These are phyloP conservation scores for Piromyces sp. DNA, from an alignment of 192 early-diverging fungal genomes.

Conservation along the genomic window DNA sequence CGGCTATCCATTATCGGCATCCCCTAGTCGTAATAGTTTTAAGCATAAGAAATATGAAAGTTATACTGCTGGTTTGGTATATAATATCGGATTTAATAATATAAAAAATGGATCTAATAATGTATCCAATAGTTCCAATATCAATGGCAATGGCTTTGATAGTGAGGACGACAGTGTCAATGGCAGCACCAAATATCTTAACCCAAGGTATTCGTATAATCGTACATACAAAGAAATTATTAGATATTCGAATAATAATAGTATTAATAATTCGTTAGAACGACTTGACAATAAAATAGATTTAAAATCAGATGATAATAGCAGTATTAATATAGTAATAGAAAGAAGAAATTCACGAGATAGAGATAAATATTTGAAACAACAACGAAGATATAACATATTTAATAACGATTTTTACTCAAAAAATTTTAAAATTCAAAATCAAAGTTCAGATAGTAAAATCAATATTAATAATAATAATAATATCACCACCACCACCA, in stretches of 20 bases:
- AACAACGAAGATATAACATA: not conserved
- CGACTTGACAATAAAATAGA: not conserved
- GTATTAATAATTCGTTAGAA: not conserved
- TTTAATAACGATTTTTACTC: not conserved
- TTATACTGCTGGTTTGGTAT: not conserved
- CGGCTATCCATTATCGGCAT: not conserved
- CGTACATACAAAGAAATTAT: not conserved
- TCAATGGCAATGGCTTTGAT: not conserved
- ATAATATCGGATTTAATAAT: not conserved
- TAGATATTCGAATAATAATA: not conserved
- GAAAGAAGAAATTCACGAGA: not conserved
- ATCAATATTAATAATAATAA: no score
- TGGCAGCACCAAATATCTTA: not conserved
- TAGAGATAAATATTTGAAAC: not conserved
- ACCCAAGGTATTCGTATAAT: no score
- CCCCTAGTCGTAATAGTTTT: not conserved
- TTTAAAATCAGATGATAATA: not conserved
- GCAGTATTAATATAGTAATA: not conserved
- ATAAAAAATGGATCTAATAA: not conserved
- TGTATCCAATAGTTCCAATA: not conserved
- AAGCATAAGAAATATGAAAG: not conserved
- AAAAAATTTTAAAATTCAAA: not conserved
- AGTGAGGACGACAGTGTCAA: not conserved
- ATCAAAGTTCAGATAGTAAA: not conserved
- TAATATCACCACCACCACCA: no score